These are phyloP conservation scores for Penicillium samsonianum DNA, from an alignment of 495 filamentous ascomycete genomes.

Conservation along the genomic window DNA sequence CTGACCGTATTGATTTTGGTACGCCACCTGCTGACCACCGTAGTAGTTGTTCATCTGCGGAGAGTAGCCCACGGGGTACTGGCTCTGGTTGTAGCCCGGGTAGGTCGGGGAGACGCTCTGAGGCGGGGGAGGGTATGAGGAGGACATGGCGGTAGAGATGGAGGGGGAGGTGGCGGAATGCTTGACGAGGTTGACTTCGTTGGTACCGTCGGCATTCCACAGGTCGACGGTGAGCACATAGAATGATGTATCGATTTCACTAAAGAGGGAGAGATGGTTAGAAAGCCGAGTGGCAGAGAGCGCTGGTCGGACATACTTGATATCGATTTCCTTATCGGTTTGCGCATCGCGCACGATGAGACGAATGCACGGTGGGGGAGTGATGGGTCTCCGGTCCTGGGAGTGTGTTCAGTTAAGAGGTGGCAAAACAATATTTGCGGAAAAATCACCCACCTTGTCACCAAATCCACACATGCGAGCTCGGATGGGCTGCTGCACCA, in stretches of 20 bases:
- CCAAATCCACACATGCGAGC: slow-evolving; percentile 99
- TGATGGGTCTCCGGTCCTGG: slow-evolving; percentile 93
- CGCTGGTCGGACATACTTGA: slow-evolving; percentile 61
- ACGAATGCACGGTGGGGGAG: slow-evolving; percentile 88
- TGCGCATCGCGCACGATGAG: slow-evolving; percentile 76
- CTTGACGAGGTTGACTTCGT: slow-evolving; percentile 91
- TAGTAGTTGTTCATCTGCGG: slow-evolving; percentile 48
- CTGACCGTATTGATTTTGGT: slow-evolving; percentile 48
- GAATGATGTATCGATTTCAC: slow-evolving; percentile 80
- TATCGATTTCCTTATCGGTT: slow-evolving; percentile 85
- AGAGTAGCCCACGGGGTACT: slow-evolving; percentile 44
- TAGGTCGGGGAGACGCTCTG: slow-evolving; percentile 44
- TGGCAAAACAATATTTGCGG: not conserved
- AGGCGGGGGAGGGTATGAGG: slow-evolving; percentile 70
- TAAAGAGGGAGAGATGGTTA: slow-evolving; percentile 28
- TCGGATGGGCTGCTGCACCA: slow-evolving; percentile 89
- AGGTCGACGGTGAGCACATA: slow-evolving; percentile 93
- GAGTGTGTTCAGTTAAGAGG: slow-evolving; percentile 13
- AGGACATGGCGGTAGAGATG: slow-evolving; percentile 79
- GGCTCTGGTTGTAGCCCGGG: slow-evolving; percentile 36
- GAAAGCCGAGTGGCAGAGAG: not conserved
- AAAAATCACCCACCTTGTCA: slow-evolving; percentile 71
- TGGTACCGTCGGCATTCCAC: slow-evolving; percentile 79
- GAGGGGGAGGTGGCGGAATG: slow-evolving; percentile 85
- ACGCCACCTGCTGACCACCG: slow-evolving; percentile 39